Evolutionary conservation across 768 basidiomycete species (phyloP).

Genomic region (Lentinus brumalis): DNA sequence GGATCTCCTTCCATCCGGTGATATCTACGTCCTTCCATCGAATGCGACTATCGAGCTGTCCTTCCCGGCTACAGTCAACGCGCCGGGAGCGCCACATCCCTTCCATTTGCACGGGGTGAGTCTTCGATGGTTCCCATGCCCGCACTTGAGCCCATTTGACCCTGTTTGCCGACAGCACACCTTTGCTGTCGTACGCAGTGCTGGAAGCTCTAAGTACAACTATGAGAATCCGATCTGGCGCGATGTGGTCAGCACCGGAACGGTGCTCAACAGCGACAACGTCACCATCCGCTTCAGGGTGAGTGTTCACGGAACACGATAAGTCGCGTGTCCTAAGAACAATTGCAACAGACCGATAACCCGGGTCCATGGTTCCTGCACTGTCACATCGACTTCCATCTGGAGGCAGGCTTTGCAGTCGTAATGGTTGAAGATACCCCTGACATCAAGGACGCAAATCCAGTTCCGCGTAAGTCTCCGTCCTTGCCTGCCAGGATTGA

Average conservation of each 20-base stretch:
- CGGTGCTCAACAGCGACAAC: slow-evolving; percentile 13
- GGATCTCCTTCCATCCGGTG: slow-evolving; percentile 51
- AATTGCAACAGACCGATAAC: slow-evolving; percentile 59
- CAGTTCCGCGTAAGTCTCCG: slow-evolving; percentile 20
- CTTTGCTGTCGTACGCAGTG: slow-evolving; percentile 40
- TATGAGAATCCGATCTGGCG: slow-evolving; percentile 39
- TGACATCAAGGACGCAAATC: slow-evolving; percentile 19
- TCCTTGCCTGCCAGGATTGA: not conserved
- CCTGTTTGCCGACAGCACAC: slow-evolving; percentile 33
- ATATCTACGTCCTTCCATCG: slow-evolving; percentile 46
- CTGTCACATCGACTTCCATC: slow-evolving; percentile 85
- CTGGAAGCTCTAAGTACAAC: slow-evolving; percentile 35
- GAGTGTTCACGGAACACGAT: not conserved
- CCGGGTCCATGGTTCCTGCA: slow-evolving; percentile 88
- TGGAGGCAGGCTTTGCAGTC: slow-evolving; percentile 47
- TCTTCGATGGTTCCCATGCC: not conserved
- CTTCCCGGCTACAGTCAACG: slow-evolving; percentile 44
- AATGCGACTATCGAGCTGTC: slow-evolving; percentile 51
- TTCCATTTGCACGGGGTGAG: slow-evolving; percentile 45
- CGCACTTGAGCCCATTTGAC: not conserved
- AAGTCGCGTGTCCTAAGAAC: not conserved
- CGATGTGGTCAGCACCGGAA: slow-evolving; percentile 31
- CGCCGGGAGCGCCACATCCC: slow-evolving; percentile 42
- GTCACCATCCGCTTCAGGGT: slow-evolving; percentile 30
- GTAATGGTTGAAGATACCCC: slow-evolving; percentile 42